Percentiles rank a stretch among this genome's conserved stretches.
Conservation (phyloP, 495 filamentous ascomycete species). For the Tuber magnatum region DNA sequence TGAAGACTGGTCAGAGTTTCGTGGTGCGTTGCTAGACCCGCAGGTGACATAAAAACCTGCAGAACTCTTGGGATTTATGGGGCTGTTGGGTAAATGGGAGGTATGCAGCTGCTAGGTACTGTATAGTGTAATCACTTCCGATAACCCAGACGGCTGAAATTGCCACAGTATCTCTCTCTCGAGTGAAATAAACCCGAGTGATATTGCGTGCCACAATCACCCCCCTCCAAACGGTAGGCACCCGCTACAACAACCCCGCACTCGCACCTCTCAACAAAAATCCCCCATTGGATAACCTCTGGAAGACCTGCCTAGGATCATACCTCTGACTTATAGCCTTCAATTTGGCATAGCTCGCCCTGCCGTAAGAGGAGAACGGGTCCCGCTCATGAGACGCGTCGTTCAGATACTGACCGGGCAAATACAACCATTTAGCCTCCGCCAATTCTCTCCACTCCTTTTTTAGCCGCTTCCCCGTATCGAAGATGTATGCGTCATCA, state of each 20-base stretch:
- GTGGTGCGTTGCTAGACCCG: too few relatives aligned
- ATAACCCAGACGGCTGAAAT: too few relatives aligned
- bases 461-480: background rate
- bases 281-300: conserved; percentile 39
- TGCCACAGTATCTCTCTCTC: too few relatives aligned
- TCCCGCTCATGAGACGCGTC: conserved; percentile 44
- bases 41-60: too few relatives aligned
- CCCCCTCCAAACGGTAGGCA: background rate
- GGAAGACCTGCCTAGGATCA: conserved; percentile 44
- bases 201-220: too few relatives aligned
- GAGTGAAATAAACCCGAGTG: too few relatives aligned
- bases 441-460: background rate
- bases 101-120: too few relatives aligned
- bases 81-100: too few relatives aligned
- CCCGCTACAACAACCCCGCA: background rate
- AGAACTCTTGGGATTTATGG: too few relatives aligned
- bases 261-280: background rate
- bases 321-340: conserved; percentile 43
- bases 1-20: too few relatives aligned
- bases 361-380: conserved; percentile 45
- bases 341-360: conserved; percentile 40
- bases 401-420: conserved; percentile 40
- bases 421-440: conserved; percentile 13
- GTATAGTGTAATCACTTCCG: too few relatives aligned
- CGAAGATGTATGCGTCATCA: conserved; percentile 8